These are phyloP conservation scores for Agarophyton chilense DNA, from an alignment of 23 red algal genomes.

Conservation along the genomic window DNA sequence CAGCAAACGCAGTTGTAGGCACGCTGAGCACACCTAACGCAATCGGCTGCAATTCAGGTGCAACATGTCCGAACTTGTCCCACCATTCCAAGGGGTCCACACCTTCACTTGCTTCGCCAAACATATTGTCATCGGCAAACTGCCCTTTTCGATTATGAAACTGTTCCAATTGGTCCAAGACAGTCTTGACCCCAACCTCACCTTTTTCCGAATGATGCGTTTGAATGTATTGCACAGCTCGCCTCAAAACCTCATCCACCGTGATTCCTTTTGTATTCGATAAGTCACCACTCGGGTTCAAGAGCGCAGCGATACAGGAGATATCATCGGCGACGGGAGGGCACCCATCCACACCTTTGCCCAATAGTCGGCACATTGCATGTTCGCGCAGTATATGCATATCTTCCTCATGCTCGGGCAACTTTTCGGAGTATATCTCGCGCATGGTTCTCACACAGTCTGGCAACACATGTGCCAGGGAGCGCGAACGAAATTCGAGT, in stretches of 20 bases:
- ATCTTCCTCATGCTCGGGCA: constrained; percentile 32
- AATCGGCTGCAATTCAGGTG: constrained; percentile 22
- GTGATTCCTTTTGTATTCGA: constrained; percentile 33
- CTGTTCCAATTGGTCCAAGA: constrained; percentile 29
- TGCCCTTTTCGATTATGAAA: constrained; percentile 34
- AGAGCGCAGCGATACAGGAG: constrained; percentile 28
- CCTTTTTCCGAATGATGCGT: neutral
- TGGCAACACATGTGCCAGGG: constrained; percentile 27
- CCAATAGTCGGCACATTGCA: constrained; percentile 4
- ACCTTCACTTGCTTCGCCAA: neutral
- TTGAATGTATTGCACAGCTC: constrained; percentile 30
- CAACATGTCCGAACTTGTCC: constrained; percentile 31
- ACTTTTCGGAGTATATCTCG: constrained; percentile 36
- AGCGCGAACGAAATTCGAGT: neutral
- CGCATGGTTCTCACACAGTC: constrained; percentile 45
- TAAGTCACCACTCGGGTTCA: constrained; percentile 35
- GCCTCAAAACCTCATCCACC: constrained; percentile 34
- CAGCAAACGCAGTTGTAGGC: constrained; percentile 40
- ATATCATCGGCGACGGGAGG: constrained; percentile 43
- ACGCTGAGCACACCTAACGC: constrained; percentile 20
- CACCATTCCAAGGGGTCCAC: constrained; percentile 32
- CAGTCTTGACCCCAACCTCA: neutral
- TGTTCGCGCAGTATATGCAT: constrained; percentile 24
- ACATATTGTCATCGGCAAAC: constrained; percentile 20
- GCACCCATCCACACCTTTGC: constrained; percentile 37